Evolutionary conservation across 352 stramenopile species (phyloP).

Genomic region (Phytophthora vignae): DNA sequence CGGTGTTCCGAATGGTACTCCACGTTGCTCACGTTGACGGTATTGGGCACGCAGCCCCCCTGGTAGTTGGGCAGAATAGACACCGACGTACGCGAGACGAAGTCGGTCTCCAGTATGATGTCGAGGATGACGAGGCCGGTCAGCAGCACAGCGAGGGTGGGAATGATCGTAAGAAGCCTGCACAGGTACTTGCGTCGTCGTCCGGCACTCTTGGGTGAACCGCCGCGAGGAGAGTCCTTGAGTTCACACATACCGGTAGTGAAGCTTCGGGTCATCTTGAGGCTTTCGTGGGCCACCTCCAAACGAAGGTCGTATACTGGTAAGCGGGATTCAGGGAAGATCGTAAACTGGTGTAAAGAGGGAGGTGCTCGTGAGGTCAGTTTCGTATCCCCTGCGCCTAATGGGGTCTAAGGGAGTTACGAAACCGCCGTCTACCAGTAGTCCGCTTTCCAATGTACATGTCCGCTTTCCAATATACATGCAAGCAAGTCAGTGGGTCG

Average conservation of each 20-base stretch:
- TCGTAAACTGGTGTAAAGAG: too few relatives aligned
- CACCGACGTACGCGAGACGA: constrained; percentile 3
- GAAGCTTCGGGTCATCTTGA: background rate
- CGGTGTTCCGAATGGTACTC: constrained; percentile 14
- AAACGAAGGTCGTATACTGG: too few relatives aligned
- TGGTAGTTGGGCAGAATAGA: constrained; percentile 9
- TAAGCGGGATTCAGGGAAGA: too few relatives aligned
- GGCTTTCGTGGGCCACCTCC: too few relatives aligned
- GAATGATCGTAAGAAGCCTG: background rate
- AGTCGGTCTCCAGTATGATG: constrained; percentile 14
- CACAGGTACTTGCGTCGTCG: constrained; percentile 30
- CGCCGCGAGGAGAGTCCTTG: background rate
- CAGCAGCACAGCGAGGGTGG: constrained; percentile 4
- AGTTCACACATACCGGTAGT: background rate
- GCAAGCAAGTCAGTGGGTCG: too few relatives aligned
- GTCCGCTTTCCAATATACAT: too few relatives aligned
- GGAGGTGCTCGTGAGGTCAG: too few relatives aligned
- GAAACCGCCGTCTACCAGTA: too few relatives aligned
- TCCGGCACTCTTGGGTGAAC: constrained; percentile 49
- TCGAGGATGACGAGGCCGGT: constrained; percentile 11
- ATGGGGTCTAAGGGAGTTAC: too few relatives aligned
- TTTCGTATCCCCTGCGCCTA: too few relatives aligned
- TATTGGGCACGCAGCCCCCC: constrained; percentile 4
- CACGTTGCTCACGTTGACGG: background rate
- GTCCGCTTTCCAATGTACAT: too few relatives aligned